Percentiles rank a stretch among this genome's conserved stretches.
Evolutionary conservation across 2,329 filamentous ascomycete species (phyloP).

Genomic region (Samsoniella hepiali): DNA sequence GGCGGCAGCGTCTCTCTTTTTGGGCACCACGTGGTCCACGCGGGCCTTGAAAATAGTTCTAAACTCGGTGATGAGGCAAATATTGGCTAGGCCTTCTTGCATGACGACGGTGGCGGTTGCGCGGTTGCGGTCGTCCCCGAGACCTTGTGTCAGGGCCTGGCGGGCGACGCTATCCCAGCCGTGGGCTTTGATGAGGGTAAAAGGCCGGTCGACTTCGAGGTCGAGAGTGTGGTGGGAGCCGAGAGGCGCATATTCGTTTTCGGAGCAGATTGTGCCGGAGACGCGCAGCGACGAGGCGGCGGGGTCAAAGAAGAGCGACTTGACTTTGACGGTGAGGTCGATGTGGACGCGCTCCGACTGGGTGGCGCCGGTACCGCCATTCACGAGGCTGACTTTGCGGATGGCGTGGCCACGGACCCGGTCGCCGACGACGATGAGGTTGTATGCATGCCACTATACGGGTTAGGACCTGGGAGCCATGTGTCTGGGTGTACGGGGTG

Average conservation of each 20-base stretch:
- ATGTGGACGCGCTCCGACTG: slow-evolving; percentile 52
- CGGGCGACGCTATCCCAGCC: slow-evolving; percentile 89
- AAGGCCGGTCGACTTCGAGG: slow-evolving; percentile 81
- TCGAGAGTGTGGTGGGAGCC: slow-evolving; percentile 65
- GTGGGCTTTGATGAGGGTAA: slow-evolving; percentile 78
- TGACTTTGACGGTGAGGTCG: slow-evolving; percentile 55
- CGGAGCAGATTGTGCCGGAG: slow-evolving; percentile 50
- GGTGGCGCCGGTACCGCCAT: slow-evolving; percentile 47
- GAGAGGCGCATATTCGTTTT: slow-evolving; percentile 51
- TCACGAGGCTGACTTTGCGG: slow-evolving; percentile 51
- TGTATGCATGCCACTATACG: slow-evolving; percentile 56
- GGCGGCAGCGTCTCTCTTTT: slow-evolving; percentile 62
- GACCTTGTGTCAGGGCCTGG: slow-evolving; percentile 72
- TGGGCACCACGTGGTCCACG: slow-evolving; percentile 63
- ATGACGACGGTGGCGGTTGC: slow-evolving; percentile 89
- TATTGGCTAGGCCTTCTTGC: slow-evolving; percentile 82
- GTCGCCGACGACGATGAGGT: slow-evolving; percentile 54
- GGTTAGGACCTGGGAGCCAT: slow-evolving; percentile 18
- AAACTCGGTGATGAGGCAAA: slow-evolving; percentile 77
- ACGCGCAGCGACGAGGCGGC: slow-evolving; percentile 53
- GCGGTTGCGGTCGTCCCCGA: slow-evolving; percentile 74
- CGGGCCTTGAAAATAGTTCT: slow-evolving; percentile 66
- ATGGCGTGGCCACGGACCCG: slow-evolving; percentile 53
- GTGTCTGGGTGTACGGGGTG: background rate
- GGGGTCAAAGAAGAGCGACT: slow-evolving; percentile 57